Percentiles rank a stretch among this genome's conserved stretches.
Conservation (phyloP, 805 yeast genomes). For the Tanozyma kutaoensis region DNA sequence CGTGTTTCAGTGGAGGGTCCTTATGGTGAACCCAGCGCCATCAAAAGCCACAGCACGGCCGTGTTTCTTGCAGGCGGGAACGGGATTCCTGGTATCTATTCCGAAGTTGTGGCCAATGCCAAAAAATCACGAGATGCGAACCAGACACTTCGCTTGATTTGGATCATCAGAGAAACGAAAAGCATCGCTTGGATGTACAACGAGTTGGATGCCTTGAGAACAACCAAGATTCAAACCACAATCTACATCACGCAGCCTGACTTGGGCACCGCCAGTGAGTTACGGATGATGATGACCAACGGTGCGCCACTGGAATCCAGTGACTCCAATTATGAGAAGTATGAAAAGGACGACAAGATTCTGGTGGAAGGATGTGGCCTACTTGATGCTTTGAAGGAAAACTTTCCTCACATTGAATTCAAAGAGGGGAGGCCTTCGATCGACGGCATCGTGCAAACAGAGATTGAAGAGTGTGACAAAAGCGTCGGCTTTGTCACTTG, state of each 20-base stretch:
- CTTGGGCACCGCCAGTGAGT: neutral
- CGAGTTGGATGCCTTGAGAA: constrained; percentile 4
- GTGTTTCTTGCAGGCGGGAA: constrained; percentile 62
- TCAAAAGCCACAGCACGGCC: constrained; percentile 37
- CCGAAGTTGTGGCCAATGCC: constrained; percentile 21
- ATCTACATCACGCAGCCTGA: constrained; percentile 6
- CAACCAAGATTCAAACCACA: constrained; percentile 4
- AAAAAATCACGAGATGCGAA: constrained; percentile 6
- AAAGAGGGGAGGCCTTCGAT: constrained; percentile 13
- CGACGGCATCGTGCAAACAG: neutral
- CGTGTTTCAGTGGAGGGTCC: constrained; percentile 49
- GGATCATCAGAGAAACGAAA: constrained; percentile 7
- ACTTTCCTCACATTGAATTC: constrained; percentile 22
- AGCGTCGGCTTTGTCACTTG: constrained; percentile 14
- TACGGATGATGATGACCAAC: neutral
- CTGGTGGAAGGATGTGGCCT: neutral
- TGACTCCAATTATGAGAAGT: neutral
- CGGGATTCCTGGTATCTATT: constrained; percentile 50
- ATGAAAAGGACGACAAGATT: neutral
- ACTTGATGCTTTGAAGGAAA: constrained; percentile 7
- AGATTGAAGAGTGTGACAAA: neutral
- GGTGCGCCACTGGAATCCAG: too few species aligned
- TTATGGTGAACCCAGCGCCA: constrained; percentile 42
- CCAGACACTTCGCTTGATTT: constrained; percentile 4
- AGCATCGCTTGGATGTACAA: constrained; percentile 5